These are phyloP conservation scores for Erythrophleum ivorense DNA, from an alignment of 331 rosid species.

Conservation along the genomic window DNA sequence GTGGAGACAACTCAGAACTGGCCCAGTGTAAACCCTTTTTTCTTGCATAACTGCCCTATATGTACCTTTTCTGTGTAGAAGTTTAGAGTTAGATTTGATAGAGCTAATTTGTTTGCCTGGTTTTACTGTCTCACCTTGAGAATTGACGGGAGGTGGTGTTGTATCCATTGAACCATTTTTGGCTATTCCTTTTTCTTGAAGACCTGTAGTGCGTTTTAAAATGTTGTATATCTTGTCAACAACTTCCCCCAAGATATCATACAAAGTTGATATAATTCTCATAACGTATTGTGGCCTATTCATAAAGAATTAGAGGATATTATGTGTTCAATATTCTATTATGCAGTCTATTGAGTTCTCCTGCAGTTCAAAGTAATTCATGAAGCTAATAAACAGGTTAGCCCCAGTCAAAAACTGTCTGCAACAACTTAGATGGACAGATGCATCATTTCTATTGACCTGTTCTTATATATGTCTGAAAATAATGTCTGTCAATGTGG, in stretches of 20 bases:
- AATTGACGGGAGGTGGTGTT: slow-evolving; percentile 13
- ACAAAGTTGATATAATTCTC: neutral
- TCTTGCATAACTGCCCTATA: slow-evolving; percentile 21
- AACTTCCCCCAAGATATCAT: slow-evolving; percentile 2
- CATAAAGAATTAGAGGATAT: slow-evolving; percentile 7
- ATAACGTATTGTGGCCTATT: neutral
- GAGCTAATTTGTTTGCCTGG: neutral
- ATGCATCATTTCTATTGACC: neutral
- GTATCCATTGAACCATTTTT: slow-evolving; percentile 13
- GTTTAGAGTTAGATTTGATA: slow-evolving; percentile 20
- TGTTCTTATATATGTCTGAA: slow-evolving; percentile 11
- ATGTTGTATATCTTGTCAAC: slow-evolving; percentile 3
- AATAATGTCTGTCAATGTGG: neutral
- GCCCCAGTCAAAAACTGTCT: neutral
- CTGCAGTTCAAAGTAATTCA: neutral
- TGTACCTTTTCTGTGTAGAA: neutral
- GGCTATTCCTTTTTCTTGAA: neutral
- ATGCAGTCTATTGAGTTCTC: neutral
- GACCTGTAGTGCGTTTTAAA: neutral
- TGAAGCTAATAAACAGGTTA: neutral
- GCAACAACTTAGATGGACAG: neutral
- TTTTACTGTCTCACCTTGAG: slow-evolving; percentile 29
- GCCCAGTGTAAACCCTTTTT: slow-evolving; percentile 5
- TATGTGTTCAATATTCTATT: slow-evolving; percentile 9
- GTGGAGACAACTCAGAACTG: neutral